Percentiles rank a stretch among this genome's conserved stretches.
These are phyloP conservation scores for Cladophialophora exuberans DNA, from an alignment of 2,329 filamentous ascomycete species.

Conservation along the genomic window DNA sequence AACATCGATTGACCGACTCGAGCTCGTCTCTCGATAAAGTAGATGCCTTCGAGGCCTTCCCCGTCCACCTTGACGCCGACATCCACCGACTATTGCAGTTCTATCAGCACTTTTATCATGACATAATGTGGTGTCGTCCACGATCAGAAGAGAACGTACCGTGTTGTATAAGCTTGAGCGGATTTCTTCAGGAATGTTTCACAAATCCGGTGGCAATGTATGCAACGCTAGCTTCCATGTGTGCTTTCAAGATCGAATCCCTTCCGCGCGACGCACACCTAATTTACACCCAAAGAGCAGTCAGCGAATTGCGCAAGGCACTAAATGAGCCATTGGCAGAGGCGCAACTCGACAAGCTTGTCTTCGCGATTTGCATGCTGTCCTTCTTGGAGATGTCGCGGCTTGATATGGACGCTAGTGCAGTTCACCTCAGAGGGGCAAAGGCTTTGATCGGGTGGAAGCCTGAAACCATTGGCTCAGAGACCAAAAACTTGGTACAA, in stretches of 20 bases:
- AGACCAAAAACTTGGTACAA: not conserved
- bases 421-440: not conserved
- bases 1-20: not conserved
- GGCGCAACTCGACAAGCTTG: not conserved
- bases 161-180: not conserved
- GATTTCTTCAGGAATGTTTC: not conserved
- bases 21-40: not conserved
- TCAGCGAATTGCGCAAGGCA: not conserved
- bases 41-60: not conserved
- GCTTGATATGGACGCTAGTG: not conserved
- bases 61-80: not conserved
- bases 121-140: not conserved
- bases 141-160: not conserved
- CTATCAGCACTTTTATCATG: not conserved
- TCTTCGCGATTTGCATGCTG: not conserved
- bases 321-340: not conserved
- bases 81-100: not conserved
- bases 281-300: not conserved
- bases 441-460: not conserved
- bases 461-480: not conserved
- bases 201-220: not conserved
- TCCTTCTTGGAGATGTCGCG: not conserved
- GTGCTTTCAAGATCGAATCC: not conserved
- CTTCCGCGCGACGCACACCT: not conserved
- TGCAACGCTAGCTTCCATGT: not conserved